Evolutionary conservation across 345 rosid species (phyloP).

Genomic region (Aurinia saxatilis): DNA sequence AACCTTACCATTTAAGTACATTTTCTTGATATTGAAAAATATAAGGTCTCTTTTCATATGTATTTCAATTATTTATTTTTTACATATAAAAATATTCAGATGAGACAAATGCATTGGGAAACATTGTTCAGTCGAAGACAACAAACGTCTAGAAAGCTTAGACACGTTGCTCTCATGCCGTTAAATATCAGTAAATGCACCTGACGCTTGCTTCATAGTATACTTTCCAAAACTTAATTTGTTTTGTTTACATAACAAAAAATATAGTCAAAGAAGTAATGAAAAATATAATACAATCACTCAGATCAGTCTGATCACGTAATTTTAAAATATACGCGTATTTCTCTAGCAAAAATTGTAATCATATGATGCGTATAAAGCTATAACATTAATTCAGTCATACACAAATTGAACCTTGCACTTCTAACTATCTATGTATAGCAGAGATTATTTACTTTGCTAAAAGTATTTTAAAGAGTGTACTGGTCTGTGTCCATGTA

Average conservation of each 20-base stretch:
- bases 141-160: not conserved
- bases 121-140: slow-evolving; percentile 2
- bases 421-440: too few species aligned
- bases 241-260: not conserved
- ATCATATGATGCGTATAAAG: too few species aligned
- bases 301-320: not conserved
- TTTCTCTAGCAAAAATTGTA: too few species aligned
- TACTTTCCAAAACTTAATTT: not conserved
- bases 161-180: slow-evolving; percentile 29
- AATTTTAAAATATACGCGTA: not conserved
- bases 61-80: not conserved
- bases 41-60: too few species aligned
- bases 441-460: too few species aligned
- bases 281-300: not conserved
- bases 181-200: slow-evolving; percentile 12
- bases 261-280: not conserved
- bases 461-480: too few species aligned
- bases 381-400: too few species aligned
- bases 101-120: slow-evolving; percentile 15
- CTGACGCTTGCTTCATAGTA: slow-evolving; percentile 2
- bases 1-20: too few species aligned
- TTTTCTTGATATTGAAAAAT: too few species aligned
- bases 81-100: not conserved
- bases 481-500: too few species aligned
- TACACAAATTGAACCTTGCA: too few species aligned